Conservation (phyloP, 345 rosid genomes). For the Cardiospermum halicacabum region DNA sequence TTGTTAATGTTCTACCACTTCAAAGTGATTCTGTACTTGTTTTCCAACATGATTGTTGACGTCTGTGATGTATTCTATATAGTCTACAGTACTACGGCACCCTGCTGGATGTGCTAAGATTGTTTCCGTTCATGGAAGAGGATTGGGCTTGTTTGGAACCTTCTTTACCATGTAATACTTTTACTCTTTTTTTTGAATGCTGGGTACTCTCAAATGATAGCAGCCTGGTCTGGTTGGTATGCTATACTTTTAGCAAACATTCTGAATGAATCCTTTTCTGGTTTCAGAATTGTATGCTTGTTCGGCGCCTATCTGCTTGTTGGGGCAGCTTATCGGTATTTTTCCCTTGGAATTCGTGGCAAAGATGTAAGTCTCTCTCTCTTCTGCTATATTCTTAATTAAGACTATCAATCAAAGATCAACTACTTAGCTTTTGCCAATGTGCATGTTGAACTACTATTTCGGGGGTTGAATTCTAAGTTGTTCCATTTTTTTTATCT, state of each 20-base stretch:
- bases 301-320: constrained; percentile 78
- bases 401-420: neutral
- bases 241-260: constrained; percentile 15
- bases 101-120: constrained; percentile 85
- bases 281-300: constrained; percentile 55
- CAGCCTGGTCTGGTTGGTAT: neutral
- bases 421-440: neutral
- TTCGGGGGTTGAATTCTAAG: neutral
- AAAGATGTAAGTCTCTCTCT: constrained; percentile 51
- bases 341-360: constrained; percentile 64
- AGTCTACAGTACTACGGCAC: constrained; percentile 70
- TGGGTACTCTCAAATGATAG: neutral
- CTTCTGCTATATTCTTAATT: neutral
- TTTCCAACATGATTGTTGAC: constrained; percentile 8
- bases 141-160: constrained; percentile 84
- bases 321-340: constrained; percentile 67
- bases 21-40: constrained; percentile 1
- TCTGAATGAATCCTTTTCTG: constrained; percentile 15
- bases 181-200: neutral
- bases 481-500: neutral
- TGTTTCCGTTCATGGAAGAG: constrained; percentile 45
- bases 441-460: neutral
- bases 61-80: constrained; percentile 18
- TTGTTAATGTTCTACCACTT: neutral
- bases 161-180: constrained; percentile 52